Percentiles rank a stretch among this genome's conserved stretches.
Evolutionary conservation across 345 rosid genomes (phyloP).

Genomic region (Litchi chinensis): DNA sequence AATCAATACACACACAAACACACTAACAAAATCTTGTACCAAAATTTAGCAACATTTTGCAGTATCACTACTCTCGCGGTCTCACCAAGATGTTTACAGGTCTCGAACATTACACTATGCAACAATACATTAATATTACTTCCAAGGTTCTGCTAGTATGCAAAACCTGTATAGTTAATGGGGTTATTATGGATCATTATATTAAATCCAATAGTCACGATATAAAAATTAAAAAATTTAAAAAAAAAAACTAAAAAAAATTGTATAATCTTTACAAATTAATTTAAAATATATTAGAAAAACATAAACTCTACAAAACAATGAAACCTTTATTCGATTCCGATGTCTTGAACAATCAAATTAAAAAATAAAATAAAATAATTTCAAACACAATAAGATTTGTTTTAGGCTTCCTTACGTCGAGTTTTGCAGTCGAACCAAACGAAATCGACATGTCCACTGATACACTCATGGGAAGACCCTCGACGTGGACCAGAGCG

Average conservation of each 20-base stretch:
- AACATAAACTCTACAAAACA: too few species aligned
- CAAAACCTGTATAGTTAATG: too few species aligned
- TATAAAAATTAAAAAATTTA: too few species aligned
- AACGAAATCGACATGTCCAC: slow-evolving; percentile 89
- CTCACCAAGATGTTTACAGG: background rate
- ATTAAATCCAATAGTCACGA: too few species aligned
- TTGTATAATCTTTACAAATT: too few species aligned
- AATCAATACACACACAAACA: too few species aligned
- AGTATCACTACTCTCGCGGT: background rate
- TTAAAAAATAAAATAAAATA: background rate
- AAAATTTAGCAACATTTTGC: background rate
- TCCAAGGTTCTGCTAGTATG: too few species aligned
- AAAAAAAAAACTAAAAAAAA: too few species aligned
- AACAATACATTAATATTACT: background rate
- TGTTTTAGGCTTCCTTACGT: slow-evolving; percentile 40
- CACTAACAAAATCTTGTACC: background rate
- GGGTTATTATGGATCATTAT: too few species aligned
- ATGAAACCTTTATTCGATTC: background rate
- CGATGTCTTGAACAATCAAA: background rate
- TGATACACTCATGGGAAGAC: slow-evolving; percentile 70
- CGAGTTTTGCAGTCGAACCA: slow-evolving; percentile 62
- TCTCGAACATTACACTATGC: background rate
- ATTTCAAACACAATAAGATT: background rate
- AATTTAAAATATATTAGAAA: too few species aligned
- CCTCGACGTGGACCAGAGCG: slow-evolving; percentile 57